A percentile compares a stretch with the other conserved stretches of the same genome.
Evolutionary conservation across 805 yeast genomes (phyloP).

Genomic region (Kregervanrija delftensis): DNA sequence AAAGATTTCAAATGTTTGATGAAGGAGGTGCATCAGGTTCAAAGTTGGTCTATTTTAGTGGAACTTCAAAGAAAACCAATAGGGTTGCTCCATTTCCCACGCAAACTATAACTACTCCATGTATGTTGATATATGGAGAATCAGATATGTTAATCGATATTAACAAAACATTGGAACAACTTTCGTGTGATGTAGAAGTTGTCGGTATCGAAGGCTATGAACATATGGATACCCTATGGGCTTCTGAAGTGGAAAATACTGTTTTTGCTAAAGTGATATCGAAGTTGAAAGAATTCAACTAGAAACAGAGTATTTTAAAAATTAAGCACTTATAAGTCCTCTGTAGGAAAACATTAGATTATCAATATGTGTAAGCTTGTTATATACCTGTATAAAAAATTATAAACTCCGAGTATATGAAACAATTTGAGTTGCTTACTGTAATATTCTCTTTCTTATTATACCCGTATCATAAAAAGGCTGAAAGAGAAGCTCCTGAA

Average conservation of each 20-base stretch:
- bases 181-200: constrained; percentile 40
- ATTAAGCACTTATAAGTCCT: neutral
- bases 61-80: constrained; percentile 29
- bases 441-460: no score
- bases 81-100: constrained; percentile 58
- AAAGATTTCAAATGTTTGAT: constrained; percentile 48
- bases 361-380: no score
- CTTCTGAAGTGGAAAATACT: constrained; percentile 47
- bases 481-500: no score
- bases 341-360: no score
- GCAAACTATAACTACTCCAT: constrained; percentile 62
- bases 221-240: constrained; percentile 91
- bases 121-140: constrained; percentile 73
- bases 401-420: no score
- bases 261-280: constrained; percentile 28
- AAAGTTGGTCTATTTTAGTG: constrained; percentile 22
- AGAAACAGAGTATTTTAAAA: neutral
- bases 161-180: constrained; percentile 57
- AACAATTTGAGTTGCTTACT: no score
- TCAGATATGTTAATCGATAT: constrained; percentile 84
- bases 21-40: constrained; percentile 32
- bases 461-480: no score
- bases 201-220: constrained; percentile 66
- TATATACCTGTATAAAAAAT: no score
- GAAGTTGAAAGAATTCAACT: neutral